Evolutionary conservation across 1,284 basidiomycete species (phyloP), one percentile per base, ranked within the genome.

Genomic region (Pisolithus thermaeus): DNA sequence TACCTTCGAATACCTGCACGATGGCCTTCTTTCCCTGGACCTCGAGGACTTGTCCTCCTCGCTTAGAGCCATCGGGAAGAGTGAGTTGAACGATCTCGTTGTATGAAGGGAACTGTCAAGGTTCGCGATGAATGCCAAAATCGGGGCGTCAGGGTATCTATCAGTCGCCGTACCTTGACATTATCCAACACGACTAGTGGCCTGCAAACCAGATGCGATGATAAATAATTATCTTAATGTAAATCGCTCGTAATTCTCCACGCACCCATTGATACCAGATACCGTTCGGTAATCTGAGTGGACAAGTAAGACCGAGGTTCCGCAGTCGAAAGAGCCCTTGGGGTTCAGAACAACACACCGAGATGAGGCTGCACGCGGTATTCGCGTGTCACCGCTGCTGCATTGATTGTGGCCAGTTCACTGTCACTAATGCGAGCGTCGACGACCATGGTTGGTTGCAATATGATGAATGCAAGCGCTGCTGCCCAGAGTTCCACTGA

Each of bases 1-100:
- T 99, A 51, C 97, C 97, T 71, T 99, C 97, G 64, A 99, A 99
- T 56, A 99, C 94, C 70, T 99, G 96, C 14, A 99, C 96, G 65
- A 99, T 94, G 45, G 97, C 97, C 71, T 99, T 99, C 80, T 94
- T 96, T 51, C 97, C 97, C 64, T 92, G 90, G 38, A 99, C 95
- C 73, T 99, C 97, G 50, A 99, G 85, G 8, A 99, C 96, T 73
- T 99, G 97, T 39, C 97, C 97, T 22, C 94, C 94, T 63, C 97
- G 89, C 64, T 88, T 89, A 30, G 92, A 82, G 36, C 97, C 97
- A 71, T 99, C 97, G 7, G 97, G 96, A 18, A 99, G 80, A 4
- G 95, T 98, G 58, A 99, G 77, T 63, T 91, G 87, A 32, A 99
- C 97, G 62, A 98, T 99, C 77, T 99, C 97, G 71, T 99, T 99